Base-by-base conservation (phyloP, 257 asterid genomes). In the Galeopsis tetrahit region DNA sequence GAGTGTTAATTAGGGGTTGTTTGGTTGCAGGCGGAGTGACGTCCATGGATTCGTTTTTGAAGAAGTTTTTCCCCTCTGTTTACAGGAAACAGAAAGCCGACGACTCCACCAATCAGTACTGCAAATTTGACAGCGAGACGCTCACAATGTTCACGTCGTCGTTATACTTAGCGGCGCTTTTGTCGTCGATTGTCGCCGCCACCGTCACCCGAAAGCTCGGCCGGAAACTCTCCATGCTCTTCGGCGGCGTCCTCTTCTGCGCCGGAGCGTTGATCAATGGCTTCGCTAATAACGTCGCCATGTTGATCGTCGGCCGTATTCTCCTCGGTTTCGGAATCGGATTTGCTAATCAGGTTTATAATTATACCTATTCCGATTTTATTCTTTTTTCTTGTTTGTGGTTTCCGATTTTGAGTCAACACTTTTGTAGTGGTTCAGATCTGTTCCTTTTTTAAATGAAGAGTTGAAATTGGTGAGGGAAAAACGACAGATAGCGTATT, bases 121-220 rank as follows among this genome's bases (percentile, higher is more conserved):
- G 98, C 73, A 92, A 84, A 77, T 92, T 92, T 43, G 87, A 92
- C 82, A 88, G 91, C 75, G 79, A 82, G 15, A 79, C 86, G 10
- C 80, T 92, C 64, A 92, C 98, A 0, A 83, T 92, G 89, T 92
- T 92, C 68, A 92, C 98, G 7, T 92, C 98, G 10, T 92, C 98
- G 6, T 42, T 92, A 72, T 92, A 92, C 38, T 33, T 92, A 86
- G 97, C 98, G 9, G 98, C 98, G 1, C 97, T 92, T 1, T 1
- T 63, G 4, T 87, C 98, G 7, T 90, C 98, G 14, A 56, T 91
- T 5, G 90, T 84, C 33, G 97, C 97, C 0, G 76, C 97, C 8
- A 66, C 74, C 52, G 90, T 87, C 62, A 92, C 98, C 6, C 75
- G 90, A 51, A 83, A 36, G 40, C 35, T 88, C 1, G 98, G 98